Evolutionary conservation across 2,329 filamentous ascomycete genomes (phyloP).

Genomic region (Colletotrichum theobromicola): DNA sequence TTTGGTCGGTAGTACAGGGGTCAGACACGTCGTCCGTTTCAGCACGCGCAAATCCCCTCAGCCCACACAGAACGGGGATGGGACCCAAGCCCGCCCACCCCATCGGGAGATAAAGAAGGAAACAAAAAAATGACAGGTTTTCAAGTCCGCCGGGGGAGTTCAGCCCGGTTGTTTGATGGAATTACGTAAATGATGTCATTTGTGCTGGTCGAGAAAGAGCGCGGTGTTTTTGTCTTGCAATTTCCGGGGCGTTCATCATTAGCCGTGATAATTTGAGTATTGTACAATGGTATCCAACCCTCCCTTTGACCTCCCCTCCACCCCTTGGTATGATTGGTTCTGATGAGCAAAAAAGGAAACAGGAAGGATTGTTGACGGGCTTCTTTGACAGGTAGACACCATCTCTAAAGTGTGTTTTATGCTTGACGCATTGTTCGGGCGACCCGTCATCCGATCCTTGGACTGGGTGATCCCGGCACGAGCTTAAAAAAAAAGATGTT

Average conservation of each 20-base stretch:
- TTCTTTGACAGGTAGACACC: neutral
- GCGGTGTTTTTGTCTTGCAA: neutral
- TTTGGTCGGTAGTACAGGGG: neutral
- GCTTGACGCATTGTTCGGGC: neutral
- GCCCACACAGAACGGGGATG: neutral
- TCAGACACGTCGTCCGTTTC: neutral
- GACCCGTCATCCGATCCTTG: neutral
- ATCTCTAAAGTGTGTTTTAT: neutral
- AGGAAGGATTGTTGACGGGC: neutral
- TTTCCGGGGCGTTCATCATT: neutral
- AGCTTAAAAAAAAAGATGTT: neutral
- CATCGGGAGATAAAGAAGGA: neutral
- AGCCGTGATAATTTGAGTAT: neutral
- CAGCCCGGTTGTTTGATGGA: no score
- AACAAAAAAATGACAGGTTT: neutral
- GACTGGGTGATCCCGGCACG: neutral
- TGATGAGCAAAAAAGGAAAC: neutral
- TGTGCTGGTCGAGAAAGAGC: accelerated
- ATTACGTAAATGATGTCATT: neutral
- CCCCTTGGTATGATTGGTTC: neutral
- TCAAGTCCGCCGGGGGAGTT: no score
- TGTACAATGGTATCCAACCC: neutral
- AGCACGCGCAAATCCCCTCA: neutral
- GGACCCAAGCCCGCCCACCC: neutral
- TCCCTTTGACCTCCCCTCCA: neutral